Evolutionary conservation across 2,329 filamentous ascomycete genomes (phyloP), one percentile per base, ranked within the genome.

Genomic region (Penicillium sumatraense): DNA sequence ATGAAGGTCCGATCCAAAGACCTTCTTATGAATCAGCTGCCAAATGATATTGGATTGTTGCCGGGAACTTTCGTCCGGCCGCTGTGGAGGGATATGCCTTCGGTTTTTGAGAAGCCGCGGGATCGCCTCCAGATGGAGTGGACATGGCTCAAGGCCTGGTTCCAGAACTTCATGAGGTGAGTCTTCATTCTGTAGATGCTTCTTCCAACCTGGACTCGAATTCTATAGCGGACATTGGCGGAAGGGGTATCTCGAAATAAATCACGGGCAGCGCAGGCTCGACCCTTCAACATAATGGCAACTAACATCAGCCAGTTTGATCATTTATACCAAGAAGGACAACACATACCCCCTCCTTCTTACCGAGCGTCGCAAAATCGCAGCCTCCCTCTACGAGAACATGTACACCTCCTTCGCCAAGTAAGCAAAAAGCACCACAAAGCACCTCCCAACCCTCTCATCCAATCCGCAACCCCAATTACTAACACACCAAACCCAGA

Each of bases 401-500:
- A 78, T 83, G 75, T 82, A 81, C 64, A 72, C 63, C 21, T 71
- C 75, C 20, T 80, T 82, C 58, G 79, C 80, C 21, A 62, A 59
- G 64, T 81, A 76, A 62, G 72, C 68, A 33, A 26, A 21, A 6
- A 62, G 72, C 68, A 33, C n/a, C 10, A 6, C 26, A 18, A 35
- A 33, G 20, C 27, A 18, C 41, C 27, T 14, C 8, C 11, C 35
- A 8, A 9, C 31, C 11, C 7, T 13, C 5, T 9, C 18, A 10
- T 54, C 66, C 29, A 6, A 27, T 42, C 27, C 13, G 18, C 9
- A 20, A n/a, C 7, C 10, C 7, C 29, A 11, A 23, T 20, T 13
- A 31, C 51, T 53, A 52, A 57, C 42, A n/a, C 24, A 38, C 24
- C 31, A 7, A 16, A 6, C n/a, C 1, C 27, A 77, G 66, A 20